These are phyloP conservation scores for Coprinellus micaceus DNA, from an alignment of 768 basidiomycete species.

Conservation along the genomic window DNA sequence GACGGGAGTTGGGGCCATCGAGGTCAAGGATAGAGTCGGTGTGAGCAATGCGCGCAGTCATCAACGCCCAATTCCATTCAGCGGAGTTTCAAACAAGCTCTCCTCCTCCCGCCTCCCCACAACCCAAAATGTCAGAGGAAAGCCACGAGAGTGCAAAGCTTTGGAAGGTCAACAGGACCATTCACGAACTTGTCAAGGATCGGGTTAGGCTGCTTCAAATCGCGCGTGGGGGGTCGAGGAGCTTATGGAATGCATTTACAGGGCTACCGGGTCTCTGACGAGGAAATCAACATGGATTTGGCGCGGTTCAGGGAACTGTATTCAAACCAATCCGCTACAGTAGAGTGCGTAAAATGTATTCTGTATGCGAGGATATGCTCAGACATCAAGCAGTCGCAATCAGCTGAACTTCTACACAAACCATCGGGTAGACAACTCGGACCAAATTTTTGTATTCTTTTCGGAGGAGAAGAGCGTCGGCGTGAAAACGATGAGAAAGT, in stretches of 20 bases:
- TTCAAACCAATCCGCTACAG: slow-evolving; percentile 65
- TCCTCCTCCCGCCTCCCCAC: slow-evolving; percentile 11
- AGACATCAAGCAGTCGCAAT: slow-evolving; percentile 57
- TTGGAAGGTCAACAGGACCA: slow-evolving; percentile 95
- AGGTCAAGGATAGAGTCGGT: slow-evolving; percentile 5
- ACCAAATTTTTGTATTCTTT: slow-evolving; percentile 93
- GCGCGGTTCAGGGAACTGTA: slow-evolving; percentile 71
- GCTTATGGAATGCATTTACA: slow-evolving; percentile 33
- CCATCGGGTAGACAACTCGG: slow-evolving; percentile 55
- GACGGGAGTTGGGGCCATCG: neutral
- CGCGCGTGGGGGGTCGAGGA: slow-evolving; percentile 9
- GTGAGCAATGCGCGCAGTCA: slow-evolving; percentile 14
- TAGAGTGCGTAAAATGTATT: slow-evolving; percentile 71
- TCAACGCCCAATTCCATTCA: neutral
- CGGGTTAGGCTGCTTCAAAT: slow-evolving; percentile 53
- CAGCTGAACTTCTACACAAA: slow-evolving; percentile 90
- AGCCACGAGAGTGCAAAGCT: slow-evolving; percentile 80
- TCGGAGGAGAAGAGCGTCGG: slow-evolving; percentile 95
- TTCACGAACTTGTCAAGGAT: slow-evolving; percentile 94
- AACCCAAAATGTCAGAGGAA: slow-evolving; percentile 52
- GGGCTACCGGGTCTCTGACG: slow-evolving; percentile 93
- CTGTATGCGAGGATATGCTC: neutral
- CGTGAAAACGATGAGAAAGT: slow-evolving; percentile 98
- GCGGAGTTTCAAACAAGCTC: slow-evolving; percentile 54
- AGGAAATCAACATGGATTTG: slow-evolving; percentile 89